Percentiles rank a stretch among this genome's conserved stretches.
phyloP scores from a whole-genome alignment of 257 asterid species.

The Solanum sitiens region DNA sequence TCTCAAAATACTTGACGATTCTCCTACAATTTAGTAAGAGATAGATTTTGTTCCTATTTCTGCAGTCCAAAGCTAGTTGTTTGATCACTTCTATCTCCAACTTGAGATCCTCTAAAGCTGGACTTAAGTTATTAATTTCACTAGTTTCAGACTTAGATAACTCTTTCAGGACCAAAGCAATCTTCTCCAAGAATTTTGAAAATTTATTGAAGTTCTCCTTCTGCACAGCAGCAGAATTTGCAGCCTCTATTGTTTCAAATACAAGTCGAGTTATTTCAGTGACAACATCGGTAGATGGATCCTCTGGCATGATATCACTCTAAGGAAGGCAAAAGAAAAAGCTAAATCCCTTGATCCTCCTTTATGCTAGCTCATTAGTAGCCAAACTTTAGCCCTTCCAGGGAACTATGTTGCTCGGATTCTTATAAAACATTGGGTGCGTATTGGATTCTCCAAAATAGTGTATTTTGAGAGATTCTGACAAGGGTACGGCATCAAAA shows the following conservation, averaged over 20 bases:
- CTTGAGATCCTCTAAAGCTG: conserved; percentile 13
- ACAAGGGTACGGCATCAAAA: too few relatives aligned
- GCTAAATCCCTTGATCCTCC: background rate
- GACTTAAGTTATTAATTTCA: background rate
- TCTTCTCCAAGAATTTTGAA: conserved; percentile 18
- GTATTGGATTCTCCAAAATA: background rate
- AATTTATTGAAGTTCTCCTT: conserved; percentile 23
- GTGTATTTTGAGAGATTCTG: background rate
- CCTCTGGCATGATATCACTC: conserved; percentile 7
- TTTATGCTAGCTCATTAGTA: background rate
- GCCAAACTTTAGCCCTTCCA: background rate
- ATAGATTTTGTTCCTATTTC: conserved; percentile 21
- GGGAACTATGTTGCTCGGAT: background rate
- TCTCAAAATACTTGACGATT: conserved; percentile 17
- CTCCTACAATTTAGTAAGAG: conserved; percentile 27
- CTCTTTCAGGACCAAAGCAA: conserved; percentile 15
- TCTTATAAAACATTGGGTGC: background rate
- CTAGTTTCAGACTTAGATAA: conserved; percentile 1
- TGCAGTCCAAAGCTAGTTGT: conserved; percentile 15
- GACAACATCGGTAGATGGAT: background rate
- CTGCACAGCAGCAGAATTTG: conserved; percentile 15
- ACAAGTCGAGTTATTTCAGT: conserved; percentile 7
- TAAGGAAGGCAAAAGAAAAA: background rate
- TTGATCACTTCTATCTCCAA: conserved; percentile 18
- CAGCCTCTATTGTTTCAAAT: conserved; percentile 8